Base-by-base conservation (phyloP, 2,329 filamentous ascomycete species). In the Pochonia chlamydosporia region DNA sequence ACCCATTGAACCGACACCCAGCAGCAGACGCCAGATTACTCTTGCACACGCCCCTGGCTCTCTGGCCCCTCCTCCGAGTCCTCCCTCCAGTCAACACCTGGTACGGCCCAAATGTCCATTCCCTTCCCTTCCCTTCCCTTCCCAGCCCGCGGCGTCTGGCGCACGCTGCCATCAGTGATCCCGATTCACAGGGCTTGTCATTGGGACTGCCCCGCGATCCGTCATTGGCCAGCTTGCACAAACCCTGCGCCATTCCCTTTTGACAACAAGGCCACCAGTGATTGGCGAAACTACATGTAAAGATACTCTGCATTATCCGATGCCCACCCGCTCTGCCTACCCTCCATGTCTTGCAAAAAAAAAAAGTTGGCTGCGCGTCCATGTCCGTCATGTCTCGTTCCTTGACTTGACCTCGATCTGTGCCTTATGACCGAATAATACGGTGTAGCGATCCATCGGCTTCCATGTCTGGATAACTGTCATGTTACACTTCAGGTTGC, bases 171-270 rank as follows among this genome's bases (percentile, higher is more conserved):
- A 56, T 55, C n/a, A 21, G 13, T 21, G 35, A 39, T 41, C 56
- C n/a, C 57, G 59, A 63, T 58, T 61, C 55, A 44, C 46, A 60
- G 58, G 59, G 55, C 59, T 55, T 48, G 47, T 49, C 49, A 46
- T n/a, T n/a, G 57, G 50, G 57, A 52, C 55, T 59, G 61, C 59
- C 62, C 62, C 62, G 59, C 62, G 53, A 52, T 48, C 50, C 45
- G 50, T 46, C 48, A 56, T 59, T 56, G 55, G 54, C 39, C 36
- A 20, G 47, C 35, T 20, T 13, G 31, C 23, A n/a, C 21, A 40
- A 52, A 49, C 48, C 47, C 47, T 53, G 53, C 51, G 52, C 53
- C 47, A 43, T 49, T 49, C 52, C 43, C 43, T 40, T 54, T 47
- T 40, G 43, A 31, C 35, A 25, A 39, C 35, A 24, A 43, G 26